These are phyloP conservation scores for Picea glauca DNA, from an alignment of 75 land plant species.

Conservation along the genomic window DNA sequence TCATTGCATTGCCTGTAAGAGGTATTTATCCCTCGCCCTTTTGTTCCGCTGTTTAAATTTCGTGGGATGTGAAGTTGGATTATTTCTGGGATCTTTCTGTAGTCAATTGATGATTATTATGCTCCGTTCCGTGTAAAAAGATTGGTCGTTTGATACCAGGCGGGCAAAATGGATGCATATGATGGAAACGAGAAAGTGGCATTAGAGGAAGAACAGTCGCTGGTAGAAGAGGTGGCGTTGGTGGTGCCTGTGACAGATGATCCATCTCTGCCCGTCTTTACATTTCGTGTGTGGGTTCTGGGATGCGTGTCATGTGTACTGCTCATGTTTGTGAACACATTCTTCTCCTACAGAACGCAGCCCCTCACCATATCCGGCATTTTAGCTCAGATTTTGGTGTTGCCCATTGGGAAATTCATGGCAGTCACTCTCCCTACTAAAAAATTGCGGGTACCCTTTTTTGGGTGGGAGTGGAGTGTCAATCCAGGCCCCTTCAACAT, in stretches of 20 bases:
- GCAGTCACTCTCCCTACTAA: constrained; percentile 43
- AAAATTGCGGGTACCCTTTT: constrained; percentile 21
- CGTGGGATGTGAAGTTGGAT: no score
- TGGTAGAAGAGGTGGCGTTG: constrained; percentile 60
- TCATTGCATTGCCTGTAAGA: no score
- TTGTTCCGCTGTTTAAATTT: no score
- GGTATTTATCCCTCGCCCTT: no score
- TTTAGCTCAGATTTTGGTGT: constrained; percentile 42
- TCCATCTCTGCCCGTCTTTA: constrained; percentile 46
- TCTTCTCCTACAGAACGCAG: constrained; percentile 55
- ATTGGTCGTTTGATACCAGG: no score
- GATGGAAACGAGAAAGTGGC: constrained; percentile 9
- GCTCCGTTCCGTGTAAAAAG: no score
- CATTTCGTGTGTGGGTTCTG: constrained; percentile 52
- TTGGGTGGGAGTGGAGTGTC: constrained; percentile 45
- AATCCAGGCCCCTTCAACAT: constrained; percentile 90
- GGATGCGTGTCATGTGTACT: constrained; percentile 35
- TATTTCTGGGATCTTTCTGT: no score
- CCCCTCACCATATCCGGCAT: constrained; percentile 43
- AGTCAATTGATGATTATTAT: no score
- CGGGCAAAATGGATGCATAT: not conserved
- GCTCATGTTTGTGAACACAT: constrained; percentile 56
- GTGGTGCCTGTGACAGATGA: constrained; percentile 52
- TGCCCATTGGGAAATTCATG: constrained; percentile 55
- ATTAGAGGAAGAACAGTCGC: constrained; percentile 32